phyloP scores from a whole-genome alignment of 371 early-diverging fungal genomes.

The Apophysomyces trapeziformis region DNA sequence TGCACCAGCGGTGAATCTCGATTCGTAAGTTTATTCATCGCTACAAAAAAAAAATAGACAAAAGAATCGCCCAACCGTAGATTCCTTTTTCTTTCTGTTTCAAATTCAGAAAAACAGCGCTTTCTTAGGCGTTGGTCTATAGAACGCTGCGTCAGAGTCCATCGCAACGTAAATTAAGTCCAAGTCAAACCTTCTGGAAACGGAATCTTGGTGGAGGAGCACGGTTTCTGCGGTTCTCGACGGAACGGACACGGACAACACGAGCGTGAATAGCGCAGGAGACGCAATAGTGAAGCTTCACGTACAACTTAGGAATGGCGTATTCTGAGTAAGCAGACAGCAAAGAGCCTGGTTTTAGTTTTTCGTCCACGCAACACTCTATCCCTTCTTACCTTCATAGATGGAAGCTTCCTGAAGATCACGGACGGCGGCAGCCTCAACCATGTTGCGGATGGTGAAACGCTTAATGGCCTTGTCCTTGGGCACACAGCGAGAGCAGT shows the following conservation, averaged over 20 bases:
- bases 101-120: not conserved
- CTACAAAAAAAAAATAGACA: too few species aligned
- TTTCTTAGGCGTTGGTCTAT: conserved; percentile 6
- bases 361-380: too few species aligned
- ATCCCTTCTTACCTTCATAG: conserved; percentile 69
- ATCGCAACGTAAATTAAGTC: not conserved
- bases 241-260: conserved; percentile 97
- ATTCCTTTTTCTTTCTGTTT: not conserved
- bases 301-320: conserved; percentile 97
- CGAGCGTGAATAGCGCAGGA: conserved; percentile 98
- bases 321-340: conserved; percentile 59
- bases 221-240: conserved; percentile 91
- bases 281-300: conserved; percentile 98
- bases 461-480: conserved; percentile 99
- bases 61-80: too few species aligned
- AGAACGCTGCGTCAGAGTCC: not conserved
- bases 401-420: conserved; percentile 97
- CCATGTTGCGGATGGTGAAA: conserved; percentile 97
- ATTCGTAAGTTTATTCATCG: too few species aligned
- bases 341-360: too few species aligned
- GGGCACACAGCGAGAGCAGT: conserved; percentile 98
- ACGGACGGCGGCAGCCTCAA: conserved; percentile 97
- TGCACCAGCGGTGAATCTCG: too few species aligned
- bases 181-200: conserved; percentile 62
- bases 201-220: conserved; percentile 90